phyloP scores from a whole-genome alignment of 2,329 filamentous ascomycete genomes.

The Phaeosphaeriaceae sp. region DNA sequence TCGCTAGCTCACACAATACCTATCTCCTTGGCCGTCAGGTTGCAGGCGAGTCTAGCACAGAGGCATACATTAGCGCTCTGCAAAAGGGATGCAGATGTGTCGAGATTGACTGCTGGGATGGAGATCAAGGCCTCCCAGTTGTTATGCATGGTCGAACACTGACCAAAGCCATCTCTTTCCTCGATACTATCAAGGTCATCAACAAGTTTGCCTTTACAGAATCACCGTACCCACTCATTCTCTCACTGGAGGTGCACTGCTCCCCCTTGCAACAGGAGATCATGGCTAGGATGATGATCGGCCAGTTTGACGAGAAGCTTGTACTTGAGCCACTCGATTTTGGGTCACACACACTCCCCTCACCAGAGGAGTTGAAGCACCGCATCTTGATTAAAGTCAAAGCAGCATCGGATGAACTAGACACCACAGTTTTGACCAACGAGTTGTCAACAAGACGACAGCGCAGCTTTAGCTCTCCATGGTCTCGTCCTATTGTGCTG shows the following conservation, averaged over 20 bases:
- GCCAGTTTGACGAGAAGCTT: slow-evolving; percentile 80
- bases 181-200: slow-evolving; percentile 90
- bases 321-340: slow-evolving; percentile 76
- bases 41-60: slow-evolving; percentile 86
- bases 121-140: slow-evolving; percentile 81
- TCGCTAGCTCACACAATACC: slow-evolving; percentile 98
- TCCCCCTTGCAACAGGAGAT: slow-evolving; percentile 78
- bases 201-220: slow-evolving; percentile 92
- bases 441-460: slow-evolving; percentile 50
- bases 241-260: slow-evolving; percentile 97
- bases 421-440: slow-evolving; percentile 40
- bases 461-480: slow-evolving; percentile 79
- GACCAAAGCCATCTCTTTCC: slow-evolving; percentile 87
- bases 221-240: slow-evolving; percentile 87
- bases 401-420: slow-evolving; percentile 65
- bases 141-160: slow-evolving; percentile 91
- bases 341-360: slow-evolving; percentile 73
- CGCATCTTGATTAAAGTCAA: slow-evolving; percentile 95
- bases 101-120: slow-evolving; percentile 98
- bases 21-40: slow-evolving; percentile 93
- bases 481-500: slow-evolving; percentile 65
- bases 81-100: slow-evolving; percentile 91
- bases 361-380: slow-evolving; percentile 82
- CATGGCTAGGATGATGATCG: slow-evolving; percentile 90
- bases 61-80: slow-evolving; percentile 90